These are phyloP conservation scores for Colletotrichum spinosum DNA, from an alignment of 2,329 filamentous ascomycete species.

Conservation along the genomic window DNA sequence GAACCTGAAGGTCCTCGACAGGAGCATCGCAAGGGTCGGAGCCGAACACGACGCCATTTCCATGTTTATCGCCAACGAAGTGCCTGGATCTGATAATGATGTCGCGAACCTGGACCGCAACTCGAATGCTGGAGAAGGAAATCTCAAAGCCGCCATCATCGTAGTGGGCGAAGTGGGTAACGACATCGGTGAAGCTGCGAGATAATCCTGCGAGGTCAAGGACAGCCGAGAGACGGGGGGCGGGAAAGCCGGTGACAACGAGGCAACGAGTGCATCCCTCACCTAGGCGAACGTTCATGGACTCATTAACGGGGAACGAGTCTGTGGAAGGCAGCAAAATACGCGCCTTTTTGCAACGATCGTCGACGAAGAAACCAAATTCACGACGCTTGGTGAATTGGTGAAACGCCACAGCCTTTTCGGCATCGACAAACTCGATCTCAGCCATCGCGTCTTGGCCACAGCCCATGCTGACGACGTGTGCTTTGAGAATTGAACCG, in stretches of 20 bases:
- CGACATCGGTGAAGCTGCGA: constrained; percentile 9
- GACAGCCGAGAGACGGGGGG: constrained; percentile 7
- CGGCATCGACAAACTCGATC: constrained; percentile 18
- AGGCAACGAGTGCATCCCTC: constrained; percentile 27
- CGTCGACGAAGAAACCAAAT: constrained; percentile 25
- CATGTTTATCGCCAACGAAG: not conserved
- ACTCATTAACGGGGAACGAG: constrained; percentile 24
- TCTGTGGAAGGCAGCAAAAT: constrained; percentile 15
- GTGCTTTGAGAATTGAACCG: constrained; percentile 29
- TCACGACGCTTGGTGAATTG: constrained; percentile 10
- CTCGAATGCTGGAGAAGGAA: constrained; percentile 21
- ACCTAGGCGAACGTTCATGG: not conserved
- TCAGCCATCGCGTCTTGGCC: constrained; percentile 16
- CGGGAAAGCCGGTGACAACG: constrained; percentile 24
- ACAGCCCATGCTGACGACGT: constrained; percentile 1
- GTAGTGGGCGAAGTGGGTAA: constrained; percentile 23
- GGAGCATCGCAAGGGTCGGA: constrained; percentile 24
- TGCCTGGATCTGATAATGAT: constrained; percentile 14
- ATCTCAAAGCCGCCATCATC: constrained; percentile 29
- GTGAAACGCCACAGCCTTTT: constrained; percentile 9
- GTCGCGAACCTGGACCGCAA: constrained; percentile 18
- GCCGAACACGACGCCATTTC: constrained; percentile 1
- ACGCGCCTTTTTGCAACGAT: not conserved
- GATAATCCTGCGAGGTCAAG: constrained; percentile 14
- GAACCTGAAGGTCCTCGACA: constrained; percentile 1